Base-by-base conservation (phyloP, 2,329 filamentous ascomycete genomes). In the Ascochyta fabae region DNA sequence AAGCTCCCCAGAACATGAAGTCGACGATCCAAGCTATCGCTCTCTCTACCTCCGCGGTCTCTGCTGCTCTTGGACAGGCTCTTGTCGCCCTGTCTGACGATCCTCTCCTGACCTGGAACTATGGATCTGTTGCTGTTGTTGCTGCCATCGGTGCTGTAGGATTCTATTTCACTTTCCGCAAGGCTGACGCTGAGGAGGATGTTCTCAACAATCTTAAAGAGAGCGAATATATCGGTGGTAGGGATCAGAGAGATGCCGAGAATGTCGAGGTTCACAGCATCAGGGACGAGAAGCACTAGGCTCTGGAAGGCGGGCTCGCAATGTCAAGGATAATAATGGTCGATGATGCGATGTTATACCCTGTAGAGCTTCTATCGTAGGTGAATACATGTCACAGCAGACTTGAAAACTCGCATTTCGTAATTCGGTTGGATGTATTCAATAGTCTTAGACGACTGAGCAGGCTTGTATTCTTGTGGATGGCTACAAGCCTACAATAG, bases 1-100 rank as follows among this genome's bases (percentile, higher is more conserved):
- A 71, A 42, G 88, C 70, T 0, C 88, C 88, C 1, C 80, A 82
- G n/a, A 84, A 81, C 69, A 89, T 91, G 87, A 72, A 73, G 43
- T 75, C 73, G 3, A 70, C 73, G 19, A 69, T 77, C 24, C 66
- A 71, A 24, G 71, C 70, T 10, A 67, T 77, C 33, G 67, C 69
- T 2, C 64, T 75, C 6, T 76, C 74, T 36, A 75, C 71, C 8
- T 71, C 68, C 6, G 74, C 68, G 8, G 58, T 74, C 22, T 72
- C 69, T 8, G 63, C 68, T 29, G 69, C 67, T 13, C 67, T 74
- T 15, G 71, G 69, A 1, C 68, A 72, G 42, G 71, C 71, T 13
- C 63, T 74, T n/a, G 65, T 70, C 38, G 60, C 62, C 39, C 53
- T 74, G 6, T 69, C 69, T 12, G 69, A 73, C 24, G 71, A 74